Percentiles rank a stretch among this genome's conserved stretches.
These are phyloP conservation scores for Cryptosporidium sp. DNA, from an alignment of 169 alveolate species.

Conservation along the genomic window DNA sequence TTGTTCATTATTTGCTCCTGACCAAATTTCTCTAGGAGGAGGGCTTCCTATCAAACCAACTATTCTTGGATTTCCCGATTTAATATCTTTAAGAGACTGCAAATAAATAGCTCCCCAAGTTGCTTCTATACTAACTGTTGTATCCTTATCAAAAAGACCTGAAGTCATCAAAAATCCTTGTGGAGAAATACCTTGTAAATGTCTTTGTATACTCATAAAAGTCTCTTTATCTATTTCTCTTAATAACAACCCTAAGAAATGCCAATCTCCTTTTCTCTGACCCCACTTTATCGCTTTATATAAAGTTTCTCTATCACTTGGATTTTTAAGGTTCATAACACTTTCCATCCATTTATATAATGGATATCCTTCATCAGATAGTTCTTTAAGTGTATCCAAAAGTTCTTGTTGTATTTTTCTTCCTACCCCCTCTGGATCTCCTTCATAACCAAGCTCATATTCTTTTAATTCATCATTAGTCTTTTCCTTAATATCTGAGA, in stretches of 20 bases:
- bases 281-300: constrained; percentile 65
- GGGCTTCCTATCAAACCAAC: constrained; percentile 53
- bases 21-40: constrained; percentile 64
- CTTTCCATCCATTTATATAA: constrained; percentile 60
- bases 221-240: constrained; percentile 33
- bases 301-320: constrained; percentile 36
- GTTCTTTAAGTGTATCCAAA: constrained; percentile 32
- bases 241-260: constrained; percentile 16
- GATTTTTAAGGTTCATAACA: not conserved
- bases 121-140: constrained; percentile 39
- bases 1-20: constrained; percentile 64
- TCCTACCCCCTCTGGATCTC: not conserved
- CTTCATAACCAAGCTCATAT: not conserved
- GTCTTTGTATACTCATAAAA: constrained; percentile 51
- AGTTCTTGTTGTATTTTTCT: constrained; percentile 5
- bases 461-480: not conserved
- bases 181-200: constrained; percentile 57
- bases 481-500: constrained; percentile 14
- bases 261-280: constrained; percentile 57
- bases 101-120: constrained; percentile 75
- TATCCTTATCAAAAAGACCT: constrained; percentile 63
- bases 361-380: constrained; percentile 63
- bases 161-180: constrained; percentile 55
- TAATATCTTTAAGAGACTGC: constrained; percentile 45
- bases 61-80: constrained; percentile 41